Base-by-base conservation (phyloP, 805 yeast genomes). In the Cyberlindnera lachancei region DNA sequence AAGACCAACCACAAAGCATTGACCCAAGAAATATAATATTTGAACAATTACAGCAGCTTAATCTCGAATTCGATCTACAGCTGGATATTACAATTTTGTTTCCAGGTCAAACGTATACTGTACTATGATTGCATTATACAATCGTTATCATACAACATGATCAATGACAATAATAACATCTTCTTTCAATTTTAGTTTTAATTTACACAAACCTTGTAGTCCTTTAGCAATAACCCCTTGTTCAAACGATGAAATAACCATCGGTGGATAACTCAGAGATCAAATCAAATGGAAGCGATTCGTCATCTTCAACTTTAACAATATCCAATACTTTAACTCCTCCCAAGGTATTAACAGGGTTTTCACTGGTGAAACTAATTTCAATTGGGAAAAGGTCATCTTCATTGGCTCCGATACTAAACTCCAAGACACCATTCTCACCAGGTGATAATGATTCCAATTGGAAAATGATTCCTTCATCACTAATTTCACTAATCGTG, bases 311-410 rank as follows among this genome's bases (percentile, higher is more conserved):
- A 29, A 58, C 61, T 15, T 58, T 58, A 17, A 73, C 70, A 38
- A 83, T 75, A 37, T 71, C 77, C 25, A 70, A 58, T 28, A 85
- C 74, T 42, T 68, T 70, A 36, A 88, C 77, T 31, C 72, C 68
- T 34, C 90, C 85, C 41, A 83, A 67, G 15, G 79, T 74, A 20
- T 67, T 61, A 13, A 58, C 61, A 15, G 68, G 68, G 40, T 61
- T 61, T 23, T 66, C 61, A 27, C 66, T 53, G 25, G 64, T 64
- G 61, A 87, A 84, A 30, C 66, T 59, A 24, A 87, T 71, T 48
- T 76, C 76, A 66, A 90, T 75, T 39, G 98, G 98, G 82, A 87
- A 90, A 48, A 90, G 64, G 10, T 75, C 69, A 40, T 87, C 95
- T 58, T 90, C 96, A 42, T 72, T 75, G 3, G 79, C 81, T 43